Percentiles rank a stretch among this genome's conserved stretches.
phyloP scores from a whole-genome alignment of 176 grass and related monocot species.

The Oropetium thomaeum region DNA sequence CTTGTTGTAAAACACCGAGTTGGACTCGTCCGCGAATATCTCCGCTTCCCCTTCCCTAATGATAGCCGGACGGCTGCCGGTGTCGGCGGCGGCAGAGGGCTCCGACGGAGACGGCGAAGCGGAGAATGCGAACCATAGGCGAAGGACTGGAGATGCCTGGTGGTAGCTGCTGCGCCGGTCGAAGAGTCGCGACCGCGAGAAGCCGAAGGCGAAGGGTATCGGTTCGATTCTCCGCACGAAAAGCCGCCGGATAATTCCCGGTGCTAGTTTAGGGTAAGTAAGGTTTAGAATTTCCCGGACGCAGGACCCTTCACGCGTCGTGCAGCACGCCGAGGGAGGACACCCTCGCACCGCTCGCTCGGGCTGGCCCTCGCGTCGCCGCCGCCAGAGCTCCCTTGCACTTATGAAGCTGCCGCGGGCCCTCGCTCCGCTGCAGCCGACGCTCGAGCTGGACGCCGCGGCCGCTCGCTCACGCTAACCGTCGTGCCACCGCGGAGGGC shows the following conservation, averaged over 20 bases:
- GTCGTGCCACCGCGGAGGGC: too few species aligned
- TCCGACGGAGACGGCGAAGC: neutral
- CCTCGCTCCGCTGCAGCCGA: too few species aligned
- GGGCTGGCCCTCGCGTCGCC: too few species aligned
- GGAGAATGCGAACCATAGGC: slow-evolving; percentile 4
- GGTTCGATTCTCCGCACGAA: neutral
- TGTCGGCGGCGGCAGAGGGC: neutral
- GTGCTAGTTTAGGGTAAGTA: neutral
- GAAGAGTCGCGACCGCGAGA: slow-evolving; percentile 20
- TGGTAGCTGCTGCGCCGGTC: neutral
- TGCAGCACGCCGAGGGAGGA: too few species aligned
- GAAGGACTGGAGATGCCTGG: neutral
- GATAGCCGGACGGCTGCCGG: neutral
- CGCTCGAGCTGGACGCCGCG: too few species aligned
- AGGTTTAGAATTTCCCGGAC: too few species aligned
- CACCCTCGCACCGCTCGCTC: too few species aligned
- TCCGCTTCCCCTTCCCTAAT: slow-evolving; percentile 54
- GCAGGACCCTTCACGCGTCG: too few species aligned
- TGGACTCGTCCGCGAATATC: slow-evolving; percentile 36
- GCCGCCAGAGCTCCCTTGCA: too few species aligned
- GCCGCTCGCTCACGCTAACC: too few species aligned
- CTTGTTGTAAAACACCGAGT: slow-evolving; percentile 57
- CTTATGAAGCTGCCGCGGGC: too few species aligned
- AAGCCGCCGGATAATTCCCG: neutral
- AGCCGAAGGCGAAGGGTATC: slow-evolving; percentile 16